These are phyloP conservation scores for Aegilops tauschii DNA, from an alignment of 176 grass and related monocot genomes.

Conservation along the genomic window DNA sequence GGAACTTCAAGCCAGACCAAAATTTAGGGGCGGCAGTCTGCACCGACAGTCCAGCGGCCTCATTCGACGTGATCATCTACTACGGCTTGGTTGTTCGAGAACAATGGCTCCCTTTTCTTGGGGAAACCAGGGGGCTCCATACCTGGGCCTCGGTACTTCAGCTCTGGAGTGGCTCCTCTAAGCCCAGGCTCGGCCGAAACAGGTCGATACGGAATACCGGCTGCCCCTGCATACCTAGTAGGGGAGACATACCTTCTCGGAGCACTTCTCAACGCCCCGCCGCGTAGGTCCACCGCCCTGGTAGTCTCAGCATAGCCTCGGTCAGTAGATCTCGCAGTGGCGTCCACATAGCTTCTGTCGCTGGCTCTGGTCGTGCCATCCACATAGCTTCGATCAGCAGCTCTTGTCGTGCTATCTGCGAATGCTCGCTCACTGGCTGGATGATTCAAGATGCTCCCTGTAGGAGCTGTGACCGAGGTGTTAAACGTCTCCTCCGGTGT, in stretches of 20 bases:
- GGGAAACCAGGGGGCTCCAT: slow-evolving; percentile 76
- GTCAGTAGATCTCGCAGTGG: slow-evolving; percentile 45
- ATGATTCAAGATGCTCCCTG: slow-evolving; percentile 57
- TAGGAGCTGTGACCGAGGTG: slow-evolving; percentile 34
- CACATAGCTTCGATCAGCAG: slow-evolving; percentile 52
- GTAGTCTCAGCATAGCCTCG: slow-evolving; percentile 47
- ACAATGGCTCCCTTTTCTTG: slow-evolving; percentile 76
- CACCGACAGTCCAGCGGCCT: slow-evolving; percentile 26
- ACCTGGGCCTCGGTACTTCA: slow-evolving; percentile 80
- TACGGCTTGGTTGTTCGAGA: slow-evolving; percentile 56
- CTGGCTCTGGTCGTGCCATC: slow-evolving; percentile 45
- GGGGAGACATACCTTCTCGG: slow-evolving; percentile 83
- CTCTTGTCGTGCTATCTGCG: slow-evolving; percentile 47
- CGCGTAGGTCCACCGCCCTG: slow-evolving; percentile 42
- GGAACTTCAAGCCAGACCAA: slow-evolving; percentile 39
- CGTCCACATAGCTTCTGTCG: slow-evolving; percentile 59
- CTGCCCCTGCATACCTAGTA: slow-evolving; percentile 56
- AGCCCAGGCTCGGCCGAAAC: slow-evolving; percentile 46
- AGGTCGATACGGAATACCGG: slow-evolving; percentile 57
- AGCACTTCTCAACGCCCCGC: slow-evolving; percentile 49
- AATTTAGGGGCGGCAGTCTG: slow-evolving; percentile 32
- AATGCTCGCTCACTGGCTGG: slow-evolving; percentile 49
- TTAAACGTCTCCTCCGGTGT: slow-evolving; percentile 76
- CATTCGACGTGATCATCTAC: slow-evolving; percentile 78
- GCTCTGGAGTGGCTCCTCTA: slow-evolving; percentile 60